Conservation (phyloP, 2,329 filamentous ascomycete species). For the Trichoderma koningiopsis region DNA sequence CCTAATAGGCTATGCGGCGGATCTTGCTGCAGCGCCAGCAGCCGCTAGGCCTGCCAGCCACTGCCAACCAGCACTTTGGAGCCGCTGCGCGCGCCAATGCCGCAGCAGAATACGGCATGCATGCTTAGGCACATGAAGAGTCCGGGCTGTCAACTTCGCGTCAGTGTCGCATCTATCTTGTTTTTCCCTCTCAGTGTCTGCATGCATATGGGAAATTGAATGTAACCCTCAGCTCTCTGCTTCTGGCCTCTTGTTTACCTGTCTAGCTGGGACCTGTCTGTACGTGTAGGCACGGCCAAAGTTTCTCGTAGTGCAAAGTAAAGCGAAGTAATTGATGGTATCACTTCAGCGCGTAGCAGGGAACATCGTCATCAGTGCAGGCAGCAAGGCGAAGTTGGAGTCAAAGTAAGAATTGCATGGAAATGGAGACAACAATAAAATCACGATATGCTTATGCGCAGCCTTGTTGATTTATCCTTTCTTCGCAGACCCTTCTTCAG, state of each 20-base stretch:
- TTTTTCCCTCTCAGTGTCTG: not conserved
- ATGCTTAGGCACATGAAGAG: not conserved
- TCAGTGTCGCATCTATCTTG: not conserved
- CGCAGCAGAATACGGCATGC: not conserved
- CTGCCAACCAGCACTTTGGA: not conserved
- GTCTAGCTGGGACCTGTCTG: not conserved
- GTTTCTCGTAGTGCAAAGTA: not conserved
- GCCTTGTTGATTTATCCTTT: not conserved
- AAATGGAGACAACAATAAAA: not conserved
- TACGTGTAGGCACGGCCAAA: not conserved
- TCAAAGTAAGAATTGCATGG: not conserved
- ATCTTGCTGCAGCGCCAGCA: not conserved
- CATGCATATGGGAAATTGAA: not conserved
- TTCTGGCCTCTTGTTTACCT: not conserved
- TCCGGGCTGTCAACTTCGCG: not conserved
- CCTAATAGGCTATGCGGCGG: not conserved
- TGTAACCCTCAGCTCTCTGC: not conserved
- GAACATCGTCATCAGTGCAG: not conserved
- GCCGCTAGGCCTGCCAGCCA: not conserved
- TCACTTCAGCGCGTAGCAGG: not conserved
- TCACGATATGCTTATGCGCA: not conserved
- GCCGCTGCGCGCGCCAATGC: not conserved
- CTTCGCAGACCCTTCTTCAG: not conserved
- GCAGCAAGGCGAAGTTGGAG: not conserved
- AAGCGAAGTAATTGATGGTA: not conserved